A percentile compares a stretch with the other conserved stretches of the same genome.
These are phyloP conservation scores for Arthromyces matolae DNA, from an alignment of 768 basidiomycete genomes.

Conservation along the genomic window DNA sequence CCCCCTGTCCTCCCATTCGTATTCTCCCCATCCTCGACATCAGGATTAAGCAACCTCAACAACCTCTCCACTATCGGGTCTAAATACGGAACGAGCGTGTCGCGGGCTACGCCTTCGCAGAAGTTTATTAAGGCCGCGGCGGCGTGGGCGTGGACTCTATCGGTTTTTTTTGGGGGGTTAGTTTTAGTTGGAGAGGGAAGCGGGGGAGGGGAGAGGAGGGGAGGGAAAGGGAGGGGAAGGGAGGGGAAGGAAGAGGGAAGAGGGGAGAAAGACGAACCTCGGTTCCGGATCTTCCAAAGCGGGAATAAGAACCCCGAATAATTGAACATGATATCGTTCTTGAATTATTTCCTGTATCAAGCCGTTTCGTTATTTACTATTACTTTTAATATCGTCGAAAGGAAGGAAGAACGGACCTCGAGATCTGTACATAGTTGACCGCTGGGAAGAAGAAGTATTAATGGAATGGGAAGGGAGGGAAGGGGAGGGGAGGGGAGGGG, in stretches of 20 bases:
- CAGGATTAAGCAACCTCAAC: slow-evolving; percentile 60
- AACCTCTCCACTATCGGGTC: slow-evolving; percentile 76
- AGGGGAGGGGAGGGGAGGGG: slow-evolving; percentile 2
- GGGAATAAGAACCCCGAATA: slow-evolving; percentile 69
- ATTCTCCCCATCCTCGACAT: no score
- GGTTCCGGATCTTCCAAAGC: slow-evolving; percentile 74
- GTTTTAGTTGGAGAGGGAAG: background rate
- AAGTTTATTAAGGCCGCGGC: slow-evolving; percentile 89
- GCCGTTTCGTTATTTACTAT: no score
- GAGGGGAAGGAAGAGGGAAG: background rate
- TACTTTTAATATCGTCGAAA: no score
- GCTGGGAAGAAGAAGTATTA: slow-evolving; percentile 34
- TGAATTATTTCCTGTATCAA: slow-evolving; percentile 71
- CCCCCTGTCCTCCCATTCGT: slow-evolving; percentile 30
- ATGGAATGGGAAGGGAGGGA: background rate
- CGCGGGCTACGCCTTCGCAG: slow-evolving; percentile 79
- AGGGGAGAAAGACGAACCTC: slow-evolving; percentile 37
- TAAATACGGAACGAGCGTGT: slow-evolving; percentile 71
- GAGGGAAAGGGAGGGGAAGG: background rate
- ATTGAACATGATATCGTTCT: slow-evolving; percentile 58
- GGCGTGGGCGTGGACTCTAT: slow-evolving; percentile 81
- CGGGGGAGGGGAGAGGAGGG: background rate
- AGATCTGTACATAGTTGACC: slow-evolving; percentile 89
- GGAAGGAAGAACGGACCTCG: no score
- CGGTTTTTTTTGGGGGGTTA: background rate